Conservation (phyloP, 345 rosid genomes). For the Citrus inodora region DNA sequence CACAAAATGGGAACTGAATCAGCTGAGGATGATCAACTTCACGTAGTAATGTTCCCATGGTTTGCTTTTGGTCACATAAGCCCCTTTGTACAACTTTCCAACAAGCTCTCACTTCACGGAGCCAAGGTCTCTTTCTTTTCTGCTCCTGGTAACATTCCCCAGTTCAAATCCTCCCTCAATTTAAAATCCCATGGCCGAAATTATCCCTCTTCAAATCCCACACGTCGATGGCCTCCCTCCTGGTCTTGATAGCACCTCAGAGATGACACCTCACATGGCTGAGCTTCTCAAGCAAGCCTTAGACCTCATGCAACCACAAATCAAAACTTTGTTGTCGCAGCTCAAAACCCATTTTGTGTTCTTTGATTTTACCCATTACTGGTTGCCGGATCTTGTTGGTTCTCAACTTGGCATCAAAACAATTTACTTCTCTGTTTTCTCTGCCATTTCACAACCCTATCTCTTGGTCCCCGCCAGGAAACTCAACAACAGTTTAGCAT, state of each 20-base stretch:
- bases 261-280: constrained; percentile 23
- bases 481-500: background rate
- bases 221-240: constrained; percentile 28
- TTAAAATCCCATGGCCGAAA: constrained; percentile 9
- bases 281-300: constrained; percentile 25
- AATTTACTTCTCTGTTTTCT: constrained; percentile 9
- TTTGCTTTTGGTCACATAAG: constrained; percentile 33
- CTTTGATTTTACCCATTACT: constrained; percentile 14
- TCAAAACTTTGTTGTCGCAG: constrained; percentile 7
- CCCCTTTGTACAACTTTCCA: constrained; percentile 36
- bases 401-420: constrained; percentile 22
- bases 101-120: constrained; percentile 28
- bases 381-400: constrained; percentile 18
- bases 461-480: constrained; percentile 18
- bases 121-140: constrained; percentile 23
- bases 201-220: constrained; percentile 24
- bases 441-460: constrained; percentile 19
- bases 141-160: constrained; percentile 24
- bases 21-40: background rate
- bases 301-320: constrained; percentile 34
- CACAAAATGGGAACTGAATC: background rate
- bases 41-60: constrained; percentile 29
- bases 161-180: constrained; percentile 12
- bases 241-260: constrained; percentile 24
- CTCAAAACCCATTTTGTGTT: constrained; percentile 34